Base-by-base conservation (phyloP, 2,329 filamentous ascomycete genomes). In the Didymella exigua region DNA sequence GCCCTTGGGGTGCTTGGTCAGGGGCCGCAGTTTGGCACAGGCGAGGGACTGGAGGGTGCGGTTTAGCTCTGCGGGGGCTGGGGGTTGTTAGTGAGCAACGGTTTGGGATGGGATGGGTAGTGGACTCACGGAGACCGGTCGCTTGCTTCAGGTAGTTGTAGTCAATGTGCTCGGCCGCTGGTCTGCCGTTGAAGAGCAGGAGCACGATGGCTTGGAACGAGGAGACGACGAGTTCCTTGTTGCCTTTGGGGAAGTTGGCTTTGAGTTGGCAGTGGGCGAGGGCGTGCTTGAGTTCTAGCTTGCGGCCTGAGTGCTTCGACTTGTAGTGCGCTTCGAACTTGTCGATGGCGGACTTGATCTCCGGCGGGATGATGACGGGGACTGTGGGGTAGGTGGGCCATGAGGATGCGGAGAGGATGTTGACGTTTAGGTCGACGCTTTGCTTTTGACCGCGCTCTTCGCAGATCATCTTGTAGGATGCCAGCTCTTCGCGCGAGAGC, bases 21-120 rank as follows among this genome's bases (percentile, higher is more conserved):
- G 82, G 10, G 97, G 91, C 6, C 91, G 88, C 26, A 89, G 84
- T 77, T 92, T 95, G 61, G 90, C 93, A 73, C 93, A 98, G 2
- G 96, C 95, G 27, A 99, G 86, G 4, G 93, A 97, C 75, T 99
- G 95, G 14, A 99, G 84, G 0, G 95, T 99, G 54, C 95, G 89
- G 65, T 89, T 86, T 19, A 99, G 85, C 70, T 98, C 92, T 29
- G 81, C 80, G 47, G 90, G 90, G 33, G 86, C 83, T 86, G 62
- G 36, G 29, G n/a, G 44, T 61, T 61, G 62, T 71, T 19, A 19
- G 29, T 37, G 2, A 4, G 36, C n/a, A 30, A 11, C 2, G 10
- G 10, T 5, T 14, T 24, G 46, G 34, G 2, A 7, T 10, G 1
- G 31, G 30, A 2, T 14, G 11, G n/a, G 19, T 6, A 16, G 31